Evolutionary conservation across 441 rosid genomes (phyloP).

Genomic region (Aquilaria agallochum): DNA sequence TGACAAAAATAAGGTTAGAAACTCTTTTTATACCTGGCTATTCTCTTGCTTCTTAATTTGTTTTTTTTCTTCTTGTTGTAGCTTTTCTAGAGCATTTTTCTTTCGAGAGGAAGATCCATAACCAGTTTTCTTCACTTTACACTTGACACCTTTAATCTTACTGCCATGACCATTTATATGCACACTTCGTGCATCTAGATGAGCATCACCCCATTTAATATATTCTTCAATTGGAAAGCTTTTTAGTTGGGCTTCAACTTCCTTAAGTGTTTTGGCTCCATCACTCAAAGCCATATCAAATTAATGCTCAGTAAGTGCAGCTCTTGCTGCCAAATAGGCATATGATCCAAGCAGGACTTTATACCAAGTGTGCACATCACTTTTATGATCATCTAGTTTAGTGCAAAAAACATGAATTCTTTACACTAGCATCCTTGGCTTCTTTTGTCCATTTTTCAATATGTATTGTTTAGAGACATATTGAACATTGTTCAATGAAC

Average conservation of each 20-base stretch:
- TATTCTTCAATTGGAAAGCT: background rate
- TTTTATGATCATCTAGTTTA: background rate
- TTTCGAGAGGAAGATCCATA: background rate
- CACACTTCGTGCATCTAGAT: background rate
- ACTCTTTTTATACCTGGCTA: no score
- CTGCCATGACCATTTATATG: background rate
- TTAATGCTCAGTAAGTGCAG: background rate
- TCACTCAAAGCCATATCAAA: background rate
- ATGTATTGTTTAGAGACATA: background rate
- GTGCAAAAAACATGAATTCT: background rate
- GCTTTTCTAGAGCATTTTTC: background rate
- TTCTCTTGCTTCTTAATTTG: no score
- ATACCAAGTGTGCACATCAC: background rate
- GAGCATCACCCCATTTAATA: background rate
- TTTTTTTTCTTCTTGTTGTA: background rate
- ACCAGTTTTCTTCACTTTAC: background rate
- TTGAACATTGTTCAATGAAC: background rate
- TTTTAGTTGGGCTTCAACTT: background rate
- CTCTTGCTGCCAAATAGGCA: background rate
- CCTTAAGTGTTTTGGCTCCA: background rate
- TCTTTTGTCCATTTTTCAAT: constrained; percentile 1
- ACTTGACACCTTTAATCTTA: background rate
- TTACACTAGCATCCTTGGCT: background rate
- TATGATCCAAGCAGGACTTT: background rate
- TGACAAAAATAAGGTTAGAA: no score